phyloP scores from a whole-genome alignment of 495 filamentous ascomycete genomes.

The Hypoxylon intermedium region DNA sequence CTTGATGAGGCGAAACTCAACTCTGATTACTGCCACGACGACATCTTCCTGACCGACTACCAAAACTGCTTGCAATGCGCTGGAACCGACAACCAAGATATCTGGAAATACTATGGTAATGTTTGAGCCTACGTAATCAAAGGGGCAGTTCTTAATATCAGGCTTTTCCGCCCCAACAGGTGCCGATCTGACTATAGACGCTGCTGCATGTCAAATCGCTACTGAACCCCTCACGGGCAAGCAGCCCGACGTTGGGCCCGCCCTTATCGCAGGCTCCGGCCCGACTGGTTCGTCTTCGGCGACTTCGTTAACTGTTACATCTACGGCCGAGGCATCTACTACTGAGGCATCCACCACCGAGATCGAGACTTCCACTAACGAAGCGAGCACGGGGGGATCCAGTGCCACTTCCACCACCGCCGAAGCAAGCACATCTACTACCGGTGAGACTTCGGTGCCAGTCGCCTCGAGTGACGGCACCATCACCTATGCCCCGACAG shows the following conservation, averaged over 20 bases:
- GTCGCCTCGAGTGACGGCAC: not conserved
- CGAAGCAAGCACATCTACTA: constrained; percentile 7
- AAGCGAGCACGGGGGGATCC: not conserved
- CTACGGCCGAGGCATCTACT: constrained; percentile 2
- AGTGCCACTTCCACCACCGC: constrained; percentile 8
- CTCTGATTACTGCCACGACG: constrained; percentile 49
- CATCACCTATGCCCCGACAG: constrained; percentile 1
- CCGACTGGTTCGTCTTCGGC: constrained; percentile 5
- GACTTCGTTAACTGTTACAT: constrained; percentile 3
- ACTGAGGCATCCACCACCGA: constrained; percentile 6
- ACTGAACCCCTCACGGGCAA: constrained; percentile 46
- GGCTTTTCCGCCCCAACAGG: no score
- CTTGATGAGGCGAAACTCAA: constrained; percentile 46
- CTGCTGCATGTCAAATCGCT: constrained; percentile 49
- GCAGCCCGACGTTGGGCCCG: constrained; percentile 35
- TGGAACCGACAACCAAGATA: constrained; percentile 48
- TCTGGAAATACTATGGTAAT: constrained; percentile 58
- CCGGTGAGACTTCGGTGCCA: not conserved
- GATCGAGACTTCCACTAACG: not conserved
- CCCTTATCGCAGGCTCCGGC: constrained; percentile 24
- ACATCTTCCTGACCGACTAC: constrained; percentile 52
- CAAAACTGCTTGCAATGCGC: constrained; percentile 54
- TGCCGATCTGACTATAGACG: constrained; percentile 43
- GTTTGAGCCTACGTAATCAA: no score
- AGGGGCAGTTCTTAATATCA: no score